Evolutionary conservation across 495 filamentous ascomycete species (phyloP), one percentile per base, ranked within the genome.

Genomic region (Penicillium bialowiezense): DNA sequence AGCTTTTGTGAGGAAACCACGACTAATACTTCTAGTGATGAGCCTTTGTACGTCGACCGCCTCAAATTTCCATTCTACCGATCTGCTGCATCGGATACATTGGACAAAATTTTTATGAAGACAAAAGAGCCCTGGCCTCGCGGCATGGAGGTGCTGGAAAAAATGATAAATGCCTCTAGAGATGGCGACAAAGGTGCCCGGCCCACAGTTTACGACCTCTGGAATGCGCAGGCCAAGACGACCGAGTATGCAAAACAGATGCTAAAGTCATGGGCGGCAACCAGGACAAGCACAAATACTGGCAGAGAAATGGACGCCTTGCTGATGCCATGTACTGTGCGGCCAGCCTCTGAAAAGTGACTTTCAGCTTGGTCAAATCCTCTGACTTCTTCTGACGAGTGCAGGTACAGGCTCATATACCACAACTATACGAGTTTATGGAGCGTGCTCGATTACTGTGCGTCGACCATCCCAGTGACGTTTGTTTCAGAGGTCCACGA

Each of bases 371-470:
- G 4, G 8, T 26, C 8, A 8, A 4, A 4, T 8, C 8, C 8
- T 3, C 3, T 26, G 8, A 26, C 20, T 31, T 36, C n/a, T 33
- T 18, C 31, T 37, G 23, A 21, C 15, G 3, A 19, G 1, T 12
- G 2, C 19, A 39, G 45, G 15, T 19, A 39, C n/a, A 17, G 35
- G 20, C 39, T 40, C 23, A 39, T 32, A 31, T 48, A 48, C 32
- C 18, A 40, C 13, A 40, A 32, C 24, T 48, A 48, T 39, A 48
- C 35, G 2, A 39, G 34, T 15, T 14, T 48, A 2, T 48, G 45
- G 45, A 48, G 39, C 29, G n/a, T 48, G 9, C 23, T 48, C 3
- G 45, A 48, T 32, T 48, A 48, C 35, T 32, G 20, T 6, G 45
- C 45, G n/a, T 31, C 24, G 0, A 40, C 45, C 7, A 5, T 48